phyloP scores from a whole-genome alignment of 129 eudicot genomes.

The Flaveria ramosissima region DNA sequence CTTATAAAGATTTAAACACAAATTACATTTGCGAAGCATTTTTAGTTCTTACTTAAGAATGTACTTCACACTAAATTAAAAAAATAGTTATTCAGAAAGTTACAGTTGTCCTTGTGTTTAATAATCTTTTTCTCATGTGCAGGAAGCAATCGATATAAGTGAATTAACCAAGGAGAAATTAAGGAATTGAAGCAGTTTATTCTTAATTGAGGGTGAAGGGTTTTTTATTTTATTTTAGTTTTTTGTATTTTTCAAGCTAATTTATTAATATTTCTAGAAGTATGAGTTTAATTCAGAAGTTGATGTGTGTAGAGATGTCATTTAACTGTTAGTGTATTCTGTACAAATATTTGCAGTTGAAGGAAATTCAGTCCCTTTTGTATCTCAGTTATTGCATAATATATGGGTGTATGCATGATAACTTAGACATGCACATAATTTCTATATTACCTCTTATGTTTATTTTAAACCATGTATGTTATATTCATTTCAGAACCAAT shows the following conservation, averaged over 20 bases:
- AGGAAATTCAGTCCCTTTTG: constrained; percentile 28
- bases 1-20: no score
- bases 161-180: constrained; percentile 9
- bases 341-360: constrained; percentile 58
- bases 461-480: no score
- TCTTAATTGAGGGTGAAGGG: constrained; percentile 23
- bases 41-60: background rate
- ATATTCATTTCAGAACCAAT: no score
- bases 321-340: constrained; percentile 41
- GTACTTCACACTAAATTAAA: background rate
- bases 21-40: no score
- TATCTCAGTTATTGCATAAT: constrained; percentile 16
- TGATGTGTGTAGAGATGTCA: constrained; percentile 37
- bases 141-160: constrained; percentile 42
- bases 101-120: background rate
- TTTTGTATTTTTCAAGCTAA: constrained; percentile 27
- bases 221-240: constrained; percentile 2
- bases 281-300: constrained; percentile 24
- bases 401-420: background rate
- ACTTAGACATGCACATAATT: background rate
- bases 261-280: constrained; percentile 29
- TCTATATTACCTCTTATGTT: no score
- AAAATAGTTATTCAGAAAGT: background rate
- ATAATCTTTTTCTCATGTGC: background rate
- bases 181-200: constrained; percentile 28